Percentiles rank a stretch among this genome's conserved stretches.
Evolutionary conservation across 768 basidiomycete genomes (phyloP).

Genomic region (Pleurotus cornucopiae): DNA sequence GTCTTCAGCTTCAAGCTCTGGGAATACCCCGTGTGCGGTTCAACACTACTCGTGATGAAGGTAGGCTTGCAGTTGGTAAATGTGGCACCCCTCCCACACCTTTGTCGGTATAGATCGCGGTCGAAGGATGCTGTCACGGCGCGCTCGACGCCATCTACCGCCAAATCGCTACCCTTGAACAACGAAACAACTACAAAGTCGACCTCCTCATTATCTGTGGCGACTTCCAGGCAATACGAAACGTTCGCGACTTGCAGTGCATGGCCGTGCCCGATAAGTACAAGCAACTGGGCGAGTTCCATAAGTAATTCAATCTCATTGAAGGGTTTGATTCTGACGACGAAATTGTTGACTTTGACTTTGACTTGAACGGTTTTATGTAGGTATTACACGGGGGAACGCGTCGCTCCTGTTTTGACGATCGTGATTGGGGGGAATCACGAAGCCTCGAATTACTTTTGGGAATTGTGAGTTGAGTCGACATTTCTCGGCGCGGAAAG

Average conservation of each 20-base stretch:
- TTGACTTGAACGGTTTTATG: neutral
- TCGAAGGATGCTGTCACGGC: constrained; percentile 96
- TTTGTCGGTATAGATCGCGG: constrained; percentile 54
- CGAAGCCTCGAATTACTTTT: constrained; percentile 94
- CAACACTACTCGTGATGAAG: too few species aligned
- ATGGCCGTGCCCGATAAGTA: constrained; percentile 94
- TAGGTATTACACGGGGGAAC: constrained; percentile 86
- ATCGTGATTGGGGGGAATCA: constrained; percentile 97
- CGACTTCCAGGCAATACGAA: constrained; percentile 92
- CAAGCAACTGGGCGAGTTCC: constrained; percentile 76
- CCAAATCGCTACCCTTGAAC: constrained; percentile 62
- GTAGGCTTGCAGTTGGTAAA: too few species aligned
- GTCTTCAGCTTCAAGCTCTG: too few species aligned
- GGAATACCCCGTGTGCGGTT: too few species aligned
- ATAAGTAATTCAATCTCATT: constrained; percentile 49
- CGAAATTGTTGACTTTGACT: neutral
- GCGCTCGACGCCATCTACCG: constrained; percentile 84
- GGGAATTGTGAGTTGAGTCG: constrained; percentile 72
- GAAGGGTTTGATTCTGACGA: constrained; percentile 2
- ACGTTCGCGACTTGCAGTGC: constrained; percentile 76
- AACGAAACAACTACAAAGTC: constrained; percentile 57
- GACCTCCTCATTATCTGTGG: constrained; percentile 91
- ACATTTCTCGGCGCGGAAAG: neutral
- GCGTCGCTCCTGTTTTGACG: constrained; percentile 80
- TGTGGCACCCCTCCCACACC: too few species aligned